Evolutionary conservation across 495 filamentous ascomycete species (phyloP).

Genomic region (Penicillium lagena): DNA sequence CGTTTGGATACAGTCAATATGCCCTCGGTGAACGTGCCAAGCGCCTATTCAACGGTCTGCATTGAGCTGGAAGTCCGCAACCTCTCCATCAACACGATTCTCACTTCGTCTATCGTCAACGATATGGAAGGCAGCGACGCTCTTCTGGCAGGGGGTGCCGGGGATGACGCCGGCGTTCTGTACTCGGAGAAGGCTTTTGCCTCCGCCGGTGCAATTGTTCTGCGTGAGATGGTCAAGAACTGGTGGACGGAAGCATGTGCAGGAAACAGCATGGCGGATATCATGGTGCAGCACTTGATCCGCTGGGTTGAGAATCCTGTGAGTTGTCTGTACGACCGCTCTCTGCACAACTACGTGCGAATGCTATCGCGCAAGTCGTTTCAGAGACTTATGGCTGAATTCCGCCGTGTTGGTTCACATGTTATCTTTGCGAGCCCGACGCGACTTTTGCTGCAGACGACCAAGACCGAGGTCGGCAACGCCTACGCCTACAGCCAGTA

Average conservation of each 20-base stretch:
- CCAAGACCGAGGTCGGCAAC: conserved; percentile 94
- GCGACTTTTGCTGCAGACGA: conserved; percentile 87
- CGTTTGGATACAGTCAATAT: conserved; percentile 86
- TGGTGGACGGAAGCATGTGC: conserved; percentile 97
- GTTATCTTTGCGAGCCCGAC: conserved; percentile 87
- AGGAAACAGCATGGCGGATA: conserved; percentile 88
- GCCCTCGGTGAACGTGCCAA: conserved; percentile 87
- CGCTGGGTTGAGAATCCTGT: conserved; percentile 91
- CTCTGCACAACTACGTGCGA: conserved; percentile 96
- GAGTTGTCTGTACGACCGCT: conserved; percentile 91
- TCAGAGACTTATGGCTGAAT: conserved; percentile 94
- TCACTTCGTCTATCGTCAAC: conserved; percentile 96
- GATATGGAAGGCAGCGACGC: conserved; percentile 80
- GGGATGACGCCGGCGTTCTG: conserved; percentile 58
- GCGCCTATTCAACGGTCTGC: conserved; percentile 92
- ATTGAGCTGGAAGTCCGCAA: conserved; percentile 94
- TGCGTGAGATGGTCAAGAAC: conserved; percentile 96
- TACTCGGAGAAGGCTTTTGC: conserved; percentile 91
- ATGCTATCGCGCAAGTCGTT: conserved; percentile 97
- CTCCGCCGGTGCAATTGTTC: conserved; percentile 77
- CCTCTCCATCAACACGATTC: conserved; percentile 93
- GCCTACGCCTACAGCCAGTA: conserved; percentile 96
- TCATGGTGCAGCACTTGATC: conserved; percentile 96
- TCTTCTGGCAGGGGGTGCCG: conserved; percentile 50
- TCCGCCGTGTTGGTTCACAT: conserved; percentile 89